Evolutionary conservation across 1,284 basidiomycete species (phyloP), one percentile per base, ranked within the genome.

Genomic region (Marasmius sp.): DNA sequence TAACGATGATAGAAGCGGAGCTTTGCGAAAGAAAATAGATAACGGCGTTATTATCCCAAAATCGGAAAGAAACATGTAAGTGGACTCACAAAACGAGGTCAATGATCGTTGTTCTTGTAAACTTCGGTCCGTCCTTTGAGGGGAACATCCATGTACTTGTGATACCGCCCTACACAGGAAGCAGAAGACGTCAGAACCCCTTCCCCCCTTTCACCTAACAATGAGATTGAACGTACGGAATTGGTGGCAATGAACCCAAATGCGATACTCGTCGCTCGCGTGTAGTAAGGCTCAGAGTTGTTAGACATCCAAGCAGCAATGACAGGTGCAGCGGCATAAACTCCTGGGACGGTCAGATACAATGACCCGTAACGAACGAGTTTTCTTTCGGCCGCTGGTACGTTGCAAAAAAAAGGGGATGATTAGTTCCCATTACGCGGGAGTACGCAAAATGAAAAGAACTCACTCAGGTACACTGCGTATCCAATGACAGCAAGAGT

Each of bases 211-310:
- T n/a, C n/a, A n/a, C n/a, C 14, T 47, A 34, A 18, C 2, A 39
- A 2, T 27, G 22, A 33, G 9, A 38, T 27, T 18, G n/a, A 39
- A 57, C 61, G 57, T 37, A 66, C 65, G 20, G 64, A 54, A 39
- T 67, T 67, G 14, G 65, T 65, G 33, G 64, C 65, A 22, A 79
- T 71, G 59, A 80, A 79, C 0, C 72, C 78, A 11, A 79, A 57
- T 1, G 77, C 79, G 41, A 84, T 68, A 9, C 75, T 73, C 0
- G 82, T 81, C 8, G 79, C 78, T 27, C 80, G 74, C 38, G 77
- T 70, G 65, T 75, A 71, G 65, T 79, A 75, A 4, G 78, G 78
- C 2, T 77, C 72, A 36, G 79, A 76, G 68, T 83, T 84, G 67
- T 82, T 82, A 11, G 79, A 68, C 56, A 71, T 61, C 78, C 79